Percentiles rank a stretch among this genome's conserved stretches.
Conservation (phyloP, 345 rosid species). For the Rhodomyrtus tomentosa region DNA sequence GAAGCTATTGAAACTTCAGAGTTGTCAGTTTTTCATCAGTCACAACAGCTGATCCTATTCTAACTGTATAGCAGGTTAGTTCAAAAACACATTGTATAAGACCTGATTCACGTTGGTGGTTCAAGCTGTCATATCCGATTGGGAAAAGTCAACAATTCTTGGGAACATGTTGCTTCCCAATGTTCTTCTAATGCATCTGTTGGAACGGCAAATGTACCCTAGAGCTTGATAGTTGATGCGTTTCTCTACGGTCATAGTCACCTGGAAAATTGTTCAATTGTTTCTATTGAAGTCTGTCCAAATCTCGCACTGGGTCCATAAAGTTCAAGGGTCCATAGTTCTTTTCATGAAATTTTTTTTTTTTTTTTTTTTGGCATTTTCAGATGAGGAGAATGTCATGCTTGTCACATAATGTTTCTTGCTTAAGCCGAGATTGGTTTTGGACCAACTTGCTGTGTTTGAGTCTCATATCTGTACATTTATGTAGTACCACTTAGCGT, state of each 20-base stretch:
- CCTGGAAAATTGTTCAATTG: not conserved
- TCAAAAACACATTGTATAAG: not conserved
- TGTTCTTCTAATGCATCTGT: not conserved
- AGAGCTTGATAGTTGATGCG: not conserved
- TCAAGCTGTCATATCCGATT: not conserved
- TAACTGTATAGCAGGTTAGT: not conserved
- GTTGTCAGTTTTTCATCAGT: not conserved
- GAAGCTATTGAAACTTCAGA: not conserved
- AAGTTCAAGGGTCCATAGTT: not conserved
- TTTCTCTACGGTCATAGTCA: not conserved
- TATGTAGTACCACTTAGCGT: not conserved
- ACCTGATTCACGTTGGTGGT: not conserved
- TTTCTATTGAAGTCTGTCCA: not conserved
- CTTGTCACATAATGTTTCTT: not conserved
- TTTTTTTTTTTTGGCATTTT: not conserved
- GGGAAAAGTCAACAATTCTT: not conserved
- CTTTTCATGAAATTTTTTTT: not conserved
- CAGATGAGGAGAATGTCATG: not conserved
- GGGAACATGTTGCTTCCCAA: not conserved
- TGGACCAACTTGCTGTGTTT: not conserved
- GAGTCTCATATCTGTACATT: not conserved
- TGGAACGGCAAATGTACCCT: not conserved
- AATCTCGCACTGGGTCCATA: not conserved
- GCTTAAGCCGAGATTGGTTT: not conserved
- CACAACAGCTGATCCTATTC: not conserved